Evolutionary conservation across 2,329 filamentous ascomycete species (phyloP), one percentile per base, ranked within the genome.

Genomic region (Bisporella sp.): DNA sequence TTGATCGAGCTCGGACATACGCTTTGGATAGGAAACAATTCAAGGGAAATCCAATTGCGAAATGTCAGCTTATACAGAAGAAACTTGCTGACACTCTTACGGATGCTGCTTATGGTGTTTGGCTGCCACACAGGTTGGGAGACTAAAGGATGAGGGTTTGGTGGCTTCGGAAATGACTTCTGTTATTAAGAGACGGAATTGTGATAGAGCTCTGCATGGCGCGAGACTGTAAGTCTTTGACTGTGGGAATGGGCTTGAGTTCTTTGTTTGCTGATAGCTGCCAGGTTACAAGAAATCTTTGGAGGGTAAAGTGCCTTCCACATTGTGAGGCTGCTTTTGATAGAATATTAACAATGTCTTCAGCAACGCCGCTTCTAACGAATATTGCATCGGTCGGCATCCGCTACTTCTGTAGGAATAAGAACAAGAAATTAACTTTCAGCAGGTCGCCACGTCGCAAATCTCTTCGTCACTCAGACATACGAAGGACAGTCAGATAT

Each of bases 401-500:
- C n/a, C n/a, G n/a, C n/a, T n/a, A n/a, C n/a, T n/a, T n/a, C n/a
- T n/a, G n/a, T n/a, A n/a, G n/a, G n/a, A n/a, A n/a, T n/a, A n/a
- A n/a, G n/a, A n/a, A n/a, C n/a, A n/a, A n/a, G n/a, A n/a, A n/a
- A n/a, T n/a, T n/a, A 99, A 72, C 99, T 97, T 65, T 83, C 84
- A 55, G 96, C 99, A 64, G 93, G 89, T 12, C 82, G n/a, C n/a
- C n/a, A n/a, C n/a, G n/a, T n/a, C n/a, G n/a, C n/a, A n/a, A n/a
- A 99, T 68, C 69, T 99, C 57, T 99, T 95, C 69, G 93, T 99
- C 47, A 95, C 92, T 49, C 92, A 97, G 73, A 97, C 92, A 1
- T 99, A 99, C 62, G 93, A 99, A 72, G 93, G 93, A 28, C 93
- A 97, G 71, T 96, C 91, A 65, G 93, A 97, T 70, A 97, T 97